Percentiles rank a stretch among this genome's conserved stretches.
Evolutionary conservation across 805 yeast species (phyloP).

Genomic region (Sporopachydermia lactativora): DNA sequence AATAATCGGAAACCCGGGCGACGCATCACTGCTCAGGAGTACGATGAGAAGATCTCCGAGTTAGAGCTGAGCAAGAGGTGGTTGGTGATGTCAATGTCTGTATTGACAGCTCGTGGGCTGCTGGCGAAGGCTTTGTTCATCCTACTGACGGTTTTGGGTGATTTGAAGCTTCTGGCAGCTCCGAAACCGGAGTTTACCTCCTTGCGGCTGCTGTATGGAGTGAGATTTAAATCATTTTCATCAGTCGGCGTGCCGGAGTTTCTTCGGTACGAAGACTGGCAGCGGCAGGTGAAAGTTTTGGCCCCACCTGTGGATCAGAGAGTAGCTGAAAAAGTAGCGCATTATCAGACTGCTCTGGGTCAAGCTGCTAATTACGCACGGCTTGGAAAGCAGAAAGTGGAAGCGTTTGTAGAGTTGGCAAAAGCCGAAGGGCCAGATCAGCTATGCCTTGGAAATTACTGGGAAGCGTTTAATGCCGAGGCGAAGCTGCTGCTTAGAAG

Average conservation of each 20-base stretch:
- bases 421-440: not conserved
- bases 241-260: conserved; percentile 66
- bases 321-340: conserved; percentile 8
- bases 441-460: not conserved
- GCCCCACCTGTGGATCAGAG: too few relatives aligned
- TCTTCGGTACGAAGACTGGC: conserved; percentile 31
- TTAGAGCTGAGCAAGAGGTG: conserved; percentile 10
- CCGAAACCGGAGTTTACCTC: conserved; percentile 8
- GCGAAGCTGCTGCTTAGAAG: conserved; percentile 12
- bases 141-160: conserved; percentile 9
- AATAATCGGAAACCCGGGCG: conserved; percentile 24
- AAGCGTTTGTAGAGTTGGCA: not conserved
- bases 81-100: conserved; percentile 8
- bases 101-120: conserved; percentile 13
- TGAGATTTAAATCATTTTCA: conserved; percentile 69
- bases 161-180: conserved; percentile 5
- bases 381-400: not conserved
- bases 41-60: conserved; percentile 16
- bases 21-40: conserved; percentile 25
- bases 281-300: conserved; percentile 11
- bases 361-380: not conserved
- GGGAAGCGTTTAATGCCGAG: not conserved
- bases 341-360: not conserved
- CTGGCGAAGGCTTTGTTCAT: conserved; percentile 18
- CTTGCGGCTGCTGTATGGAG: conserved; percentile 26